These are phyloP conservation scores for Ciborinia camelliae DNA, from an alignment of 2,329 filamentous ascomycete species.

Conservation along the genomic window DNA sequence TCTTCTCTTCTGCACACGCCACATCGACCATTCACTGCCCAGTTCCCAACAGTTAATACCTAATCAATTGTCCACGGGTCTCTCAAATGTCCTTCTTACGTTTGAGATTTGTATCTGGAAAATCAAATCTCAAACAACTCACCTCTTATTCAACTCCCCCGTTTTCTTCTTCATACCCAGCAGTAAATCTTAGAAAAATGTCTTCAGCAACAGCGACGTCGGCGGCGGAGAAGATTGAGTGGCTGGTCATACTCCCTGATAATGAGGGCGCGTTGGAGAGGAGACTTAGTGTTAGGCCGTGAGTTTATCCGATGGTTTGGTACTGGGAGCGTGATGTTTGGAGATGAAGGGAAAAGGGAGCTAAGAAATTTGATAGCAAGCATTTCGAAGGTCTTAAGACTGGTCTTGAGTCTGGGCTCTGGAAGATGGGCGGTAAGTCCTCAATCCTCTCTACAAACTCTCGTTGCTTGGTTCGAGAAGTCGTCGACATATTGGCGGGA, in stretches of 20 bases:
- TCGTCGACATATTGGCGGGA: no score
- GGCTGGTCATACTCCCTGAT: slow-evolving; percentile 67
- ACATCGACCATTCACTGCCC: neutral
- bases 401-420: slow-evolving; percentile 49
- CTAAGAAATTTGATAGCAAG: slow-evolving; percentile 22
- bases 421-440: slow-evolving; percentile 54
- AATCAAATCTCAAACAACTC: neutral
- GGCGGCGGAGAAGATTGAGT: slow-evolving; percentile 54
- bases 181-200: slow-evolving; percentile 9
- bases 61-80: no score
- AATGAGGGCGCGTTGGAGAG: slow-evolving; percentile 57
- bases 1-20: neutral
- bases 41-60: neutral
- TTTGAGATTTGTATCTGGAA: neutral
- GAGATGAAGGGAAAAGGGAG: neutral
- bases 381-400: slow-evolving; percentile 47
- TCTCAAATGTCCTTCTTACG: slow-evolving; percentile 11
- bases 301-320: slow-evolving; percentile 34
- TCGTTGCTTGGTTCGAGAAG: no score
- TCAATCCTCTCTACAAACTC: no score
- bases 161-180: neutral
- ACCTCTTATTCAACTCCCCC: neutral
- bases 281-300: slow-evolving; percentile 59
- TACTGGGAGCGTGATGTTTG: neutral
- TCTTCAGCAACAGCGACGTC: slow-evolving; percentile 19